Evolutionary conservation across 192 early-diverging fungal genomes (phyloP), one percentile per base, ranked within the genome.

Genomic region (Dissophora ornata): DNA sequence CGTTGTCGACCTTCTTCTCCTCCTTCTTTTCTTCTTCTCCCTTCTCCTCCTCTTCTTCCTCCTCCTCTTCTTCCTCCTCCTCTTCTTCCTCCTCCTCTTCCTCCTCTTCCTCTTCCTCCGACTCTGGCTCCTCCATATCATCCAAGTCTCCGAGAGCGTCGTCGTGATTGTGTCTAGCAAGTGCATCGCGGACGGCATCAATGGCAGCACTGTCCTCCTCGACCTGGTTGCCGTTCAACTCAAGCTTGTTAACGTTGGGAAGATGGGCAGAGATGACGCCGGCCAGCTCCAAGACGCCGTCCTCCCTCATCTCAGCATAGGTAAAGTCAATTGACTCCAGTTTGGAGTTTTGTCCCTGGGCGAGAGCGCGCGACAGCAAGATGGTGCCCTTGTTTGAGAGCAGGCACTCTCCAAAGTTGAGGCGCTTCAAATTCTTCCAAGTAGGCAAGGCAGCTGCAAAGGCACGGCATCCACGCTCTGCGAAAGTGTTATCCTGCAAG

Each of bases 401-500:
- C 45, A 97, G 85, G 78, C 96, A 97, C 68, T 99, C 97, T 25
- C 94, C 93, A 38, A 99, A 69, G 74, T 99, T 95, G 24, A 99
- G 85, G 18, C 69, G 58, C 57, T 87, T 88, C 38, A 99, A 79
- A 0, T 91, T 56, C n/a, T 86, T 81, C 97, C 97, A 99, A 11
- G 79, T 74, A 10, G 86, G 73, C 38, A 99, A 80, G 4, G 91
- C 91, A 19, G 80, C 67, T 7, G 95, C 93, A 59, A 99, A 85
- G 13, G 94, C 93, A 16, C 67, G 53, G 30, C 94, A 92, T 19
- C 97, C 97, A 19, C 79, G 78, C 32, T 85, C 83, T 3, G 95
- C 96, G 57, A 99, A 96, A 0, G 97, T 99, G 81, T 99, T 99
- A 74, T 99, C 97, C 81, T 99, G 95, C 38, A 99, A 79, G 83